phyloP scores from a whole-genome alignment of 148 eudicot genomes.

The Cornus controversa region DNA sequence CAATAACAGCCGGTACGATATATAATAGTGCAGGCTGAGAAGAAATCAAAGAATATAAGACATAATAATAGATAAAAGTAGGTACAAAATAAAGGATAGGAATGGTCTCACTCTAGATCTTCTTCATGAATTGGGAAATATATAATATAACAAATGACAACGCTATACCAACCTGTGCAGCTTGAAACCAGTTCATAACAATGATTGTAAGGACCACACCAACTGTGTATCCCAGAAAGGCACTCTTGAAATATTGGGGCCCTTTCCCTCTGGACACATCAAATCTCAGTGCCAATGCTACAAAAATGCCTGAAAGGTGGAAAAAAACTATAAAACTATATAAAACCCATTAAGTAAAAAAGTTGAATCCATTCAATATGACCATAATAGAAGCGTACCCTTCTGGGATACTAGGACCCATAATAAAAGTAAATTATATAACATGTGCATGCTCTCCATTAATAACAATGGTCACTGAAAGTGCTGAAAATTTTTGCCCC shows the following conservation, averaged over 20 bases:
- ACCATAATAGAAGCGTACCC: neutral
- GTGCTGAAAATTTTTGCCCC: no score
- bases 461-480: neutral
- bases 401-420: neutral
- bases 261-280: slow-evolving; percentile 89
- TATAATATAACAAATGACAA: neutral
- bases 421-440: neutral
- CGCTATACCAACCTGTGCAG: slow-evolving; percentile 73
- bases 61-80: neutral
- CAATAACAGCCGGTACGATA: slow-evolving; percentile 90
- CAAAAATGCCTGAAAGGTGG: slow-evolving; percentile 72
- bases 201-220: slow-evolving; percentile 81
- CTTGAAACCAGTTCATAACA: slow-evolving; percentile 99
- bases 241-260: slow-evolving; percentile 85
- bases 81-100: neutral
- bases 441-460: neutral
- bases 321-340: slow-evolving; percentile 10
- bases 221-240: slow-evolving; percentile 72
- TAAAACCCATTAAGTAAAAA: neutral
- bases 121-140: neutral
- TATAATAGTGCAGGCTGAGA: slow-evolving; percentile 95
- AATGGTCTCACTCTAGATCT: neutral
- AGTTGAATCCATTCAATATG: neutral
- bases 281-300: slow-evolving; percentile 95
- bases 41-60: slow-evolving; percentile 8